Percentiles rank a stretch among this genome's conserved stretches.
phyloP scores from a whole-genome alignment of 176 grass and related monocot species.

The Oryza officinalis region DNA sequence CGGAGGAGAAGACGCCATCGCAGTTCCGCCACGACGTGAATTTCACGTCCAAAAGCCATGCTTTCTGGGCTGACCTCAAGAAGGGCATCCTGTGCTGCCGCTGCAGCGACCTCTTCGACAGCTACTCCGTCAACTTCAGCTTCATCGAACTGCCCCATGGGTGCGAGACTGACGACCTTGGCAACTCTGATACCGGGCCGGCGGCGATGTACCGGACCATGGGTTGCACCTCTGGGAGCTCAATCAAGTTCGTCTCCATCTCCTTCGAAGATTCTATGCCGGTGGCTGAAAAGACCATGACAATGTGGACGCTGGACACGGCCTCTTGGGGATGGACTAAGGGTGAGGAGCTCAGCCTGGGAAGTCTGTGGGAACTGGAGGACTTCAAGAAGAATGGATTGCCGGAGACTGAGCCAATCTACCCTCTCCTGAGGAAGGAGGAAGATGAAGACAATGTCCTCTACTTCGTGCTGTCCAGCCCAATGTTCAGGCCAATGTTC shows the following conservation, averaged over 20 bases:
- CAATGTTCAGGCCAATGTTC: no score
- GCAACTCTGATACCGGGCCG: not conserved
- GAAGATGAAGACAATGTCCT: not conserved
- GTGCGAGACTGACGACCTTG: not conserved
- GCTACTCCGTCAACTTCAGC: not conserved
- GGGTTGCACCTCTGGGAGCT: not conserved
- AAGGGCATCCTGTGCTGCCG: not conserved
- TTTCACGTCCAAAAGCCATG: not conserved
- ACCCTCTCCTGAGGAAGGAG: not conserved
- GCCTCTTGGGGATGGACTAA: not conserved
- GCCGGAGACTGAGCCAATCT: not conserved
- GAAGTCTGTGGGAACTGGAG: not conserved
- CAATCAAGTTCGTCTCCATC: conserved; percentile 26
- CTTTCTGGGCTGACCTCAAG: not conserved
- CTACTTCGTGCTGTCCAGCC: not conserved
- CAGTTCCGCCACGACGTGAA: not conserved
- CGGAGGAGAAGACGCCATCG: no score
- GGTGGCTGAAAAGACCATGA: no score
- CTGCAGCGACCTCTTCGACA: not conserved
- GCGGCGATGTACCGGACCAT: not conserved
- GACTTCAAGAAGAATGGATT: not conserved
- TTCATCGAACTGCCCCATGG: not conserved
- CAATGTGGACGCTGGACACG: conserved; percentile 11
- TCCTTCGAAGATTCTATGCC: not conserved
- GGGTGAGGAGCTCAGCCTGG: not conserved